Percentiles rank a stretch among this genome's conserved stretches.
These are phyloP conservation scores for Alternaria sp. DNA, from an alignment of 2,329 filamentous ascomycete genomes.

Conservation along the genomic window DNA sequence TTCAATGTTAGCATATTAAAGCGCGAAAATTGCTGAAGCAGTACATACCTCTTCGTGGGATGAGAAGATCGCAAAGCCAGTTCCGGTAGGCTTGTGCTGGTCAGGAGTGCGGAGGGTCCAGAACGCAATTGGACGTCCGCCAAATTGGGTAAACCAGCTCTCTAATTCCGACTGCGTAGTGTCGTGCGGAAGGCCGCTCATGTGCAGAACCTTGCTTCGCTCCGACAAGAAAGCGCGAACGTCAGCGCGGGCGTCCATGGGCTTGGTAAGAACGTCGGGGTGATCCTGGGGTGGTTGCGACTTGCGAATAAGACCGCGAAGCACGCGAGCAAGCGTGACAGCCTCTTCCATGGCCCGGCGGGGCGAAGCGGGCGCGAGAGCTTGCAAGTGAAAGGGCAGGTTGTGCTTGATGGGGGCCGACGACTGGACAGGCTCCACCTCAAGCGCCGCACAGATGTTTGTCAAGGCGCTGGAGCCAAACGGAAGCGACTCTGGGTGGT, in stretches of 20 bases:
- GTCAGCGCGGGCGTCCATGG: slow-evolving; percentile 96
- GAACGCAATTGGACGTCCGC: slow-evolving; percentile 95
- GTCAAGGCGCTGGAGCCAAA: slow-evolving; percentile 94
- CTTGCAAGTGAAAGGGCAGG: slow-evolving; percentile 95
- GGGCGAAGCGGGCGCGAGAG: slow-evolving; percentile 91
- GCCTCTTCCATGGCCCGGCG: slow-evolving; percentile 98
- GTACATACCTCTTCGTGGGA: slow-evolving; percentile 92
- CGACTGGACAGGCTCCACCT: slow-evolving; percentile 96
- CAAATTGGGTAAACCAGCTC: slow-evolving; percentile 99
- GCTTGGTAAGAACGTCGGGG: slow-evolving; percentile 89
- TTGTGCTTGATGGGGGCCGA: slow-evolving; percentile 99
- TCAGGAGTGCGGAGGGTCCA: slow-evolving; percentile 98
- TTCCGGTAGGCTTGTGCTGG: slow-evolving; percentile 99
- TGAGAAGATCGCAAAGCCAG: slow-evolving; percentile 97
- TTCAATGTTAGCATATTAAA: slow-evolving; percentile 15
- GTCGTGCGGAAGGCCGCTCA: slow-evolving; percentile 96
- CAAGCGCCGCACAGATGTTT: slow-evolving; percentile 97
- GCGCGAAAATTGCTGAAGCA: not conserved
- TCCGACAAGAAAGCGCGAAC: slow-evolving; percentile 95
- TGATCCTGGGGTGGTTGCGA: slow-evolving; percentile 93
- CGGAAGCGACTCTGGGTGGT: slow-evolving; percentile 95
- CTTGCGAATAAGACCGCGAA: slow-evolving; percentile 92
- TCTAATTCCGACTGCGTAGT: slow-evolving; percentile 98
- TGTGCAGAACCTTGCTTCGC: slow-evolving; percentile 96
- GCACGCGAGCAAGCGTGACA: slow-evolving; percentile 88